Evolutionary conservation across 2,329 filamentous ascomycete genomes (phyloP), one percentile per base, ranked within the genome.

Genomic region (Bretziella fagacearum): DNA sequence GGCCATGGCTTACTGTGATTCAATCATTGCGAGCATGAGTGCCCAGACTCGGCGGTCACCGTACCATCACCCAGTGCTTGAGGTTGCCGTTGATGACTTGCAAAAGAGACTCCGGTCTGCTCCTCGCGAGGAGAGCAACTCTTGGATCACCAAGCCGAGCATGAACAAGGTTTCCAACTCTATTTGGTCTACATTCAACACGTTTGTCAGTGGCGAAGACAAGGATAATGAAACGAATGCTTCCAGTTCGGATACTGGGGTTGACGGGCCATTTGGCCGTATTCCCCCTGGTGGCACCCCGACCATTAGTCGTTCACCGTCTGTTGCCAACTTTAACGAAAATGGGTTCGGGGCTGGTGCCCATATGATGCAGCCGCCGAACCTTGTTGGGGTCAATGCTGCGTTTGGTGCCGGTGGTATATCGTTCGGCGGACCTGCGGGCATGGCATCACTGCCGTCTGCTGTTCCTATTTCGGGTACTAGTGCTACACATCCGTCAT

Each of bases 81-180:
- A 91, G 52, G 67, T 73, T 8, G 74, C 78, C 25, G 73, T 96
- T 6, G 86, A 94, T 50, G 87, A 96, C 58, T 69, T 98, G 26
- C 77, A 74, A 58, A 81, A 80, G 53, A 79, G 89, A 51, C 67
- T 99, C 32, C 87, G 81, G 55, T 83, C 91, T 59, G 81, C 86
- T 15, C 85, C 87, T 10, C 84, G 81, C 57, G 85, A 91, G 17
- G 35, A 17, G 78, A 74, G 47, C 5, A 79, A 76, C 17, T 89
- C 86, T 2, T 94, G 89, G 84, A 91, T 98, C 45, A 81, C 85
- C 1, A 94, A 91, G 61, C 86, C 89, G 5, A 95, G 78, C 60
- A 93, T 96, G 74, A 87, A 93, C 61, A 94, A 93, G 62, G 85
- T 96, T 0, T 91, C 87, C 2, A 86, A 82, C 52, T 85, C 82